Evolutionary conservation across 2,329 filamentous ascomycete genomes (phyloP), one percentile per base, ranked within the genome.

Genomic region (Mycosphaerella sp.): DNA sequence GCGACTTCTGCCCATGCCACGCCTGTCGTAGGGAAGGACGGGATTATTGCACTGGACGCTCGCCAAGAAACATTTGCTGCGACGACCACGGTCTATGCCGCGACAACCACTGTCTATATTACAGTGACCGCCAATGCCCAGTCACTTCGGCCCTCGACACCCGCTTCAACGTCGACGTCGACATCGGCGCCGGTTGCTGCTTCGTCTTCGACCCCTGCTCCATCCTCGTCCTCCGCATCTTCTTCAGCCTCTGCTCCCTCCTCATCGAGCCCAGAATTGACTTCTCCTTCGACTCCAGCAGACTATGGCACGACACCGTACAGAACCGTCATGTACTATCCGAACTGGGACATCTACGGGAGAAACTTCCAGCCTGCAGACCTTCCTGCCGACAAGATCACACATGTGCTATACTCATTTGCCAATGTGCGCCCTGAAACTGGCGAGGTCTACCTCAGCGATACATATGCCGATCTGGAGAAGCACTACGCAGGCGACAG

Each of bases 391-490:
- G 80, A 90, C 52, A 85, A 88, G 49, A 79, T 96, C 42, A 97
- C 91, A 0, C 92, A 97, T 66, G 74, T 96, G 4, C 81, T 96
- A n/a, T 96, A 96, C 65, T 79, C 91, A 10, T 97, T 97, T 72
- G 91, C 89, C 66, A 95, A 96, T 68, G 81, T 95, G 57, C 80
- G 81, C 4, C 78, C 84, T 2, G 87, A 92, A 2, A 83, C 80
- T 26, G 92, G 92, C 46, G 88, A 95, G 71, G 89, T 95, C 9
- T 80, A 78, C 66, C 76, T 88, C 3, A 84, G 80, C 1, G 87
- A 93, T 63, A 73, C 76, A 1, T 90, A 80, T 67, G 78, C 87
- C 23, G 88, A 91, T 56, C 60, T 73, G 1, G 75, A 89, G 48
- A 88, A 86, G 65, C 84, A 83, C 64, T 91, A 87, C 62, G 70